Evolutionary conservation across 2,329 filamentous ascomycete genomes (phyloP).

Genomic region (Aspergillus sp.): DNA sequence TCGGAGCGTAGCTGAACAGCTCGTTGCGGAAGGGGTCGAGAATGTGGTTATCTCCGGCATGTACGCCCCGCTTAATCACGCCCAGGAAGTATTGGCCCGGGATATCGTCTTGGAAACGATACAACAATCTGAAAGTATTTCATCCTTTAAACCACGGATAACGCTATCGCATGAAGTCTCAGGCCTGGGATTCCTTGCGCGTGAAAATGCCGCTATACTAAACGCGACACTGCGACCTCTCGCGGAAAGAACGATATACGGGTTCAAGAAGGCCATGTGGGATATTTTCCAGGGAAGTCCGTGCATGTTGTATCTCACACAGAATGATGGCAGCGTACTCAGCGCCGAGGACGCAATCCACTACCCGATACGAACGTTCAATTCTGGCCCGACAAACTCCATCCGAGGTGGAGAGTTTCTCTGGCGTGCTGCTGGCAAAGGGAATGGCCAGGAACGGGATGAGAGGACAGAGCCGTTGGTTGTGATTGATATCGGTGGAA

Average conservation of each 20-base stretch:
- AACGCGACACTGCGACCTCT: constrained; percentile 51
- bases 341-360: constrained; percentile 47
- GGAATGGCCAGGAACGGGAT: neutral
- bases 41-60: constrained; percentile 10
- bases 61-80: constrained; percentile 8
- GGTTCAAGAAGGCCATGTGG: constrained; percentile 49
- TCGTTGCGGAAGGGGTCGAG: neutral
- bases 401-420: constrained; percentile 45
- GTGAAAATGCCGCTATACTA: constrained; percentile 53
- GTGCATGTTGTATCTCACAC: constrained; percentile 47
- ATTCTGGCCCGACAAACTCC: constrained; percentile 55
- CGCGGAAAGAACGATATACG: constrained; percentile 47
- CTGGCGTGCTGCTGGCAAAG: neutral
- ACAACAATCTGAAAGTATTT: neutral
- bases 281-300: constrained; percentile 43
- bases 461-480: constrained; percentile 28
- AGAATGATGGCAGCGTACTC: constrained; percentile 54
- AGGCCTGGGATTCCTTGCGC: constrained; percentile 49
- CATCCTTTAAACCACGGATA: neutral
- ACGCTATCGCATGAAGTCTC: constrained; percentile 37
- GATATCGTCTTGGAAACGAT: neutral
- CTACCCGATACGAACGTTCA: constrained; percentile 54
- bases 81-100: neutral
- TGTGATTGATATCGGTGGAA: constrained; percentile 68
- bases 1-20: neutral